Base-by-base conservation (phyloP, 1,139 yeast species). In the Yamadazyma epiphylla region DNA sequence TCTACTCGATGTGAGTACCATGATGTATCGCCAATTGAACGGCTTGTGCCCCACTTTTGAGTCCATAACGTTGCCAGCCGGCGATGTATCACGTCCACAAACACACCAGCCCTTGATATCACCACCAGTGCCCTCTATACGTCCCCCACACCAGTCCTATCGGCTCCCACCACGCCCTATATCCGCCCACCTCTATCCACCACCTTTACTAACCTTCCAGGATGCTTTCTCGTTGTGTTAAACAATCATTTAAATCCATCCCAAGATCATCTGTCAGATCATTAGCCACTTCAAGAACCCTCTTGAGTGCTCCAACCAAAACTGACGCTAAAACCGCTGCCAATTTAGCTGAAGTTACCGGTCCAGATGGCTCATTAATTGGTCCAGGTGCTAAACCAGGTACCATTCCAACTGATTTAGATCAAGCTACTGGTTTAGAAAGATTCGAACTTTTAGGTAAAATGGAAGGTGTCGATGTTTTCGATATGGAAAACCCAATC, bases 371-470 rank as follows among this genome's bases (percentile, higher is more conserved):
- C 19, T 74, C 89, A 36, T 77, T 91, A 63, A 77, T 88, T 49
- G 96, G 96, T 63, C 78, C 82, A 37, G 96, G 96, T 76, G 95
- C 95, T 45, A 66, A 73, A 51, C 60, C 66, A 37, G 95, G 94
- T 51, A 73, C 82, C 36, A 80, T 91, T 52, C 97, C 98, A 59
- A 78, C 95, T 38, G 95, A 89, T 62, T 58, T 85, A 51, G 96
- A 91, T 54, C 97, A 89, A 70, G 89, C 96, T 51, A 94, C 98
- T 35, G 98, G 98, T 84, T 74, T 91, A 58, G 97, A 85, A 66
- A 88, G 98, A 80, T 76, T 88, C 51, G 98, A 91, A 74, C 62
- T 85, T 53, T 78, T 91, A 55, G 96, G 95, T 72, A 85, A 88
- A 68, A 69, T 84, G 61, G 96, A 88, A 66, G 98, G 98, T 75